Evolutionary conservation across 2,329 filamentous ascomycete genomes (phyloP).

Genomic region (Trichoderma sp.): DNA sequence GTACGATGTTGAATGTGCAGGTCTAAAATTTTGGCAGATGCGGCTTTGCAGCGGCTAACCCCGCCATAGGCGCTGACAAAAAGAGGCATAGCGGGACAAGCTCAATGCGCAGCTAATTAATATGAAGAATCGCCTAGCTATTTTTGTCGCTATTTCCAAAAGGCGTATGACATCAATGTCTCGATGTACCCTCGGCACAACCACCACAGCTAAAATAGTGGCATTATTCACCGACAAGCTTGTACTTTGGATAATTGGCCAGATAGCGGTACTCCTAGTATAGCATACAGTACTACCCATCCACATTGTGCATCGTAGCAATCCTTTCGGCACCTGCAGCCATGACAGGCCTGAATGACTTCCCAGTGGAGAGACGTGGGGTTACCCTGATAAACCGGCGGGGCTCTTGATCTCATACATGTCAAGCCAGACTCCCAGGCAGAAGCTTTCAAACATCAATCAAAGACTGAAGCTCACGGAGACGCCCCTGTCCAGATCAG

Average conservation of each 20-base stretch:
- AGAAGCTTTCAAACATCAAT: background rate
- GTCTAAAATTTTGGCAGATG: conserved; percentile 23
- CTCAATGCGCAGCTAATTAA: background rate
- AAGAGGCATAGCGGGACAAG: background rate
- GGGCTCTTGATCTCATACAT: conserved; percentile 17
- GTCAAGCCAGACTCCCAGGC: background rate
- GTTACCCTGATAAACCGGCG: conserved; percentile 4
- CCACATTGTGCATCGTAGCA: background rate
- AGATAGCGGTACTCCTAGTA: background rate
- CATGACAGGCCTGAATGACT: background rate
- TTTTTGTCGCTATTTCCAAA: background rate
- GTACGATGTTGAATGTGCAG: conserved; percentile 22
- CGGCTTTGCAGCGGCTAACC: conserved; percentile 19
- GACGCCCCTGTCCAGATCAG: background rate
- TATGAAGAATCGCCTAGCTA: background rate
- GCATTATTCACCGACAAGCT: background rate
- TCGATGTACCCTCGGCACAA: background rate
- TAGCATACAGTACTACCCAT: background rate
- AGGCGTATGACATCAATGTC: conserved; percentile 20
- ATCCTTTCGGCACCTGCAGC: background rate
- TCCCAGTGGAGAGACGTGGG: conserved; percentile 26
- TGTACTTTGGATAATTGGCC: background rate
- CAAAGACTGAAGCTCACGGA: background rate
- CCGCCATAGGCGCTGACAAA: conserved; percentile 27
- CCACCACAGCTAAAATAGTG: background rate